These are phyloP conservation scores for Neonectria neomacrospora DNA, from an alignment of 2,329 filamentous ascomycete species.

Conservation along the genomic window DNA sequence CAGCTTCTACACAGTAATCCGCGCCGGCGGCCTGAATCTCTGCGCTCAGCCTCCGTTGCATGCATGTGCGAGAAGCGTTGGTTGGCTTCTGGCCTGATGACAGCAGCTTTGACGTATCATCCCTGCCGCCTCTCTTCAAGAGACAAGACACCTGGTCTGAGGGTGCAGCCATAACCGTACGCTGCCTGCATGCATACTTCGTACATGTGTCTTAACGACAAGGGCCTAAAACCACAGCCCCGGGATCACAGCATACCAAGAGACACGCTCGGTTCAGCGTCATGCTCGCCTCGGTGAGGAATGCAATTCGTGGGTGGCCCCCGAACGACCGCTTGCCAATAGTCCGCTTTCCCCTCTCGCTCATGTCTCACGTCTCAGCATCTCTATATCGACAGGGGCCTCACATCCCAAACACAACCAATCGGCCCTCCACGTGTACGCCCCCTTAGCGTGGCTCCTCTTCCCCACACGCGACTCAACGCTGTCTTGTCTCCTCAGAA, in stretches of 20 bases:
- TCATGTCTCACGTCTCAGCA: neutral
- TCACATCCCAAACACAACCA: conserved; percentile 24
- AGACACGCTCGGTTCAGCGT: neutral
- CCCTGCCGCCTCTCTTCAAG: neutral
- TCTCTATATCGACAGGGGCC: conserved; percentile 13
- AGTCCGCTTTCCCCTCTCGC: neutral
- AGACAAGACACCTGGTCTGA: neutral
- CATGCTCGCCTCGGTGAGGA: conserved; percentile 16
- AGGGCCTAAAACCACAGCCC: conserved; percentile 9
- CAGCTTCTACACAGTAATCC: conserved; percentile 20
- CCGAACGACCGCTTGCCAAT: neutral
- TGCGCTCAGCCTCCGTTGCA: neutral
- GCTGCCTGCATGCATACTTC: neutral
- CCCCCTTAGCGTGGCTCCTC: conserved; percentile 10
- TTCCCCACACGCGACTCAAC: conserved; percentile 17
- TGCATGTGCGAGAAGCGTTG: neutral
- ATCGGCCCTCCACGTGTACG: conserved; percentile 29
- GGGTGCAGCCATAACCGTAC: too few relatives aligned
- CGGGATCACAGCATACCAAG: conserved; percentile 13
- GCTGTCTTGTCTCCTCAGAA: neutral
- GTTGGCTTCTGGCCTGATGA: neutral
- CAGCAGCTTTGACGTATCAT: neutral
- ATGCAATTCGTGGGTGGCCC: conserved; percentile 7
- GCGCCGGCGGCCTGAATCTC: neutral
- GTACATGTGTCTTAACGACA: conserved; percentile 4